A percentile compares a stretch with the other conserved stretches of the same genome.
Evolutionary conservation across 441 rosid genomes (phyloP).

Genomic region (Erodium moschatum): DNA sequence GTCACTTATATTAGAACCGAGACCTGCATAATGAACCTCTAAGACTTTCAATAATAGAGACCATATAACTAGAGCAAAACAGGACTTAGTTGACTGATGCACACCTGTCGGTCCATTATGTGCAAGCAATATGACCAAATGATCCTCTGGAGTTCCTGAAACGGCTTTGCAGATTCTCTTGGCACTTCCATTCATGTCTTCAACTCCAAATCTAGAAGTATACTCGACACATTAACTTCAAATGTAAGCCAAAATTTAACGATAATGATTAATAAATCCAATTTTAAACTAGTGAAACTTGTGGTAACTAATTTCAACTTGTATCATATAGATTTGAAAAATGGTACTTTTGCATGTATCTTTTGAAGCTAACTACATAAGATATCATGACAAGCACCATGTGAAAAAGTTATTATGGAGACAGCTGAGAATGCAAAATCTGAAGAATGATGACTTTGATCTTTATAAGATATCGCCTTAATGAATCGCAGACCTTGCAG

Average conservation of each 20-base stretch:
- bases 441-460: not conserved
- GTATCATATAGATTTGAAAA: too few relatives aligned
- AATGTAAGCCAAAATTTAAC: not conserved
- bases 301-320: too few relatives aligned
- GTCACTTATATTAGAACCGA: conserved; percentile 60
- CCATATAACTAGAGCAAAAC: conserved; percentile 11
- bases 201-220: conserved; percentile 57
- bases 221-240: conserved; percentile 12
- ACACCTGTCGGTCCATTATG: conserved; percentile 84
- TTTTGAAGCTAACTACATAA: not conserved
- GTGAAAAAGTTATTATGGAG: not conserved
- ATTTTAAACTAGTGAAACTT: too few relatives aligned
- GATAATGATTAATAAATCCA: not conserved
- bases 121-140: conserved; percentile 62
- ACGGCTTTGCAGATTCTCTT: conserved; percentile 49
- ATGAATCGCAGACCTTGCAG: conserved; percentile 43
- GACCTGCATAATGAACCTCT: conserved; percentile 44
- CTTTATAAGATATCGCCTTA: not conserved
- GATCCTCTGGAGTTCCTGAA: conserved; percentile 57
- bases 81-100: conserved; percentile 16
- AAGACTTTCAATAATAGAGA: conserved; percentile 9
- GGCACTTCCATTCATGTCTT: conserved; percentile 60
- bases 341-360: too few relatives aligned
- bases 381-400: not conserved
- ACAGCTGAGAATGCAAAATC: too few relatives aligned